Conservation (phyloP, 1,139 yeast genomes). For the Hemisphaericaspora lyxosophila region DNA sequence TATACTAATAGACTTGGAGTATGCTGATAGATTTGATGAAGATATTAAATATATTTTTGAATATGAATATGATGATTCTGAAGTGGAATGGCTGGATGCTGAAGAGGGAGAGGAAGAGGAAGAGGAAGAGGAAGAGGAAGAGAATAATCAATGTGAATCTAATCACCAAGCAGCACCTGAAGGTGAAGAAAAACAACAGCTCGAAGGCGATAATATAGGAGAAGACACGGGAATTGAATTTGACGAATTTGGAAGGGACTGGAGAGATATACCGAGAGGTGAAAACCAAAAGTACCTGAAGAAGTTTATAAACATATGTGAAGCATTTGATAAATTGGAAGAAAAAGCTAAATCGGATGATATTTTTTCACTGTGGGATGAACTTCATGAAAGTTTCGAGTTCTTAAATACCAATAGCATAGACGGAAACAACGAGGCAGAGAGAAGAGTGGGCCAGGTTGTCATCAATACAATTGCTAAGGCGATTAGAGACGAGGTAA, state of each 20-base stretch:
- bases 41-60: constrained; percentile 73
- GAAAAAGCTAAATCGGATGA: constrained; percentile 25
- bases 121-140: background rate
- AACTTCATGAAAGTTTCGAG: constrained; percentile 30
- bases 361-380: constrained; percentile 32
- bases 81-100: constrained; percentile 30
- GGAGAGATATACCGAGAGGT: constrained; percentile 70
- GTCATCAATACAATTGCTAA: constrained; percentile 52
- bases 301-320: constrained; percentile 21
- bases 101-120: constrained; percentile 17
- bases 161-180: too few relatives aligned
- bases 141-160: constrained; percentile 3
- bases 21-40: constrained; percentile 70
- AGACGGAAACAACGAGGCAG: constrained; percentile 28
- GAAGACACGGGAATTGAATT: constrained; percentile 37
- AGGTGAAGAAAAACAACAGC: constrained; percentile 23
- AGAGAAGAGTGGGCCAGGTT: constrained; percentile 36
- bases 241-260: constrained; percentile 61
- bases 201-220: constrained; percentile 4
- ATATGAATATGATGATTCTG: constrained; percentile 44
- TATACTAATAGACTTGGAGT: constrained; percentile 54
- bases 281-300: constrained; percentile 33
- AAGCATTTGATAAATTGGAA: constrained; percentile 17
- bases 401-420: constrained; percentile 24
- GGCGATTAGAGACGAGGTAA: constrained; percentile 41